Conservation (phyloP, 2,329 filamentous ascomycete species). For the Aspergillus glaucus region DNA sequence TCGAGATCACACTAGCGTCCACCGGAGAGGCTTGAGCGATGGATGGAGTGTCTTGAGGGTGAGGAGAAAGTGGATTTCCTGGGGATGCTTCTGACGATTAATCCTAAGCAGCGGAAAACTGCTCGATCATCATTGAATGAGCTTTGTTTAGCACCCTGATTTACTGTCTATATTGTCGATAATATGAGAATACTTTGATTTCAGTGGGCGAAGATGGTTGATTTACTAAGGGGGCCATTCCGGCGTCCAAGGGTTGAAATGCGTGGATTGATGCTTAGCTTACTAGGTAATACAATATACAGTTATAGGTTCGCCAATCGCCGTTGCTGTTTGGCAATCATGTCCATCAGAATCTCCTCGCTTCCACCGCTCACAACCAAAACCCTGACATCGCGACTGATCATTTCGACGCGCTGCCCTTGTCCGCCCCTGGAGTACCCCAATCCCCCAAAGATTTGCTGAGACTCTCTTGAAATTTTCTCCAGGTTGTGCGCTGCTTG, state of each 20-base stretch:
- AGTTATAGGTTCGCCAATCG: constrained; percentile 1
- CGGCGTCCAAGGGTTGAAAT: too few species aligned
- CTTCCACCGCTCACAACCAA: constrained; percentile 4
- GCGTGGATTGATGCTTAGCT: too few species aligned
- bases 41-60: background rate
- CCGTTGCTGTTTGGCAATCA: constrained; percentile 7
- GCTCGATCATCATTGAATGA: background rate
- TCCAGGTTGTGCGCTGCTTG: constrained; percentile 9
- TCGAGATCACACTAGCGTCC: background rate
- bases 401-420: constrained; percentile 10
- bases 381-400: constrained; percentile 8
- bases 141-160: background rate
- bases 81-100: background rate
- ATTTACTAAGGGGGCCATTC: too few species aligned
- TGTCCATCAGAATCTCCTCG: constrained; percentile 9
- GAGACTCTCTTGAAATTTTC: constrained; percentile 9
- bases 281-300: background rate
- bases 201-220: too few species aligned
- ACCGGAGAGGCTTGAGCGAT: background rate
- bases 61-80: background rate
- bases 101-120: background rate
- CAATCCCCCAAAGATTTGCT: constrained; percentile 8
- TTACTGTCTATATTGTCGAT: too few species aligned
- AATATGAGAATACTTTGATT: too few species aligned
- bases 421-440: constrained; percentile 9